Evolutionary conservation across 805 yeast genomes (phyloP), one percentile per base, ranked within the genome.

Genomic region (Wickerhamiella lipophila): DNA sequence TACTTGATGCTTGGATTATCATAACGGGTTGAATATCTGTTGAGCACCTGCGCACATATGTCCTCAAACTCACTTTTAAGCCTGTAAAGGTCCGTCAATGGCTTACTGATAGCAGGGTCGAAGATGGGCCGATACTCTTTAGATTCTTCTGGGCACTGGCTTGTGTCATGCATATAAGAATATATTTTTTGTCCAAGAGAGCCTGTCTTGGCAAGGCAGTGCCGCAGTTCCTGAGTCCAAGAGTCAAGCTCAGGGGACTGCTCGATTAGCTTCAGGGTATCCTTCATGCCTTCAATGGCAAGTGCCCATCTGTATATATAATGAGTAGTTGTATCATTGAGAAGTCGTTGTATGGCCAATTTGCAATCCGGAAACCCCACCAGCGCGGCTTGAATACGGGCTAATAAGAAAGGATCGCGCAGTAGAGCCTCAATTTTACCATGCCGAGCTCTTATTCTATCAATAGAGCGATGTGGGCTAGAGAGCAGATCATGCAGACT

Each of bases 401-500:
- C 35, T 39, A 81, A 73, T 3, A 66, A 58, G 3, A 61, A 7
- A 9, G 47, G 30, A 8, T 12, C 9, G 6, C 22, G 15, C 18
- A 12, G 7, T 5, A 44, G n/a, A 11, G 22, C 22, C 23, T 44
- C 60, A 0, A 83, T 81, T 9, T 72, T 55, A 18, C 64, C 65
- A 42, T 78, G 84, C 25, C 97, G 68, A 16, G 60, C 58, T 15
- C 61, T 62, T 9, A 92, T 77, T 52, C 76, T 82, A 0, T 60
- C 56, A 0, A 75, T 56, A 56, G 81, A 74, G 9, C 81, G 71
- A 0, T 83, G 73, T 0, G 98, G 98, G 1, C 85, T 78, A 22
- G 83, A 72, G 3, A 89, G 65, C 96, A 97, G 86, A 49, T 79
- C 78, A 4, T 80, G 74, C 9, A 92, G 65, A 12, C 82, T 58